Evolutionary conservation across 2,329 filamentous ascomycete genomes (phyloP).

Genomic region (Clonostachys rhizophaga): DNA sequence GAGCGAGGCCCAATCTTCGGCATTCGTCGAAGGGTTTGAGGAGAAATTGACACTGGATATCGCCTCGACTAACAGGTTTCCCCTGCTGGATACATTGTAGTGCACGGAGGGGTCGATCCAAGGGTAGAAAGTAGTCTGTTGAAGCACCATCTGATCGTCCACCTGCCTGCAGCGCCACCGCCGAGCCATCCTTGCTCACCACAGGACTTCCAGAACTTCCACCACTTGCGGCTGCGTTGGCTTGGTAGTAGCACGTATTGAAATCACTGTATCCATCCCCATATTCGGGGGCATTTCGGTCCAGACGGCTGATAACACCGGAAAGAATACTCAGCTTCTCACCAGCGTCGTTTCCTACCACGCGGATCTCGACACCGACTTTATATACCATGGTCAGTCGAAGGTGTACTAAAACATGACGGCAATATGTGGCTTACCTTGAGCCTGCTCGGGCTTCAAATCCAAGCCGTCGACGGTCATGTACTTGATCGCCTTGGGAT

Average conservation of each 20-base stretch:
- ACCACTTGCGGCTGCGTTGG: constrained; percentile 92
- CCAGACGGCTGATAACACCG: constrained; percentile 91
- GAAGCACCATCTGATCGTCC: constrained; percentile 91
- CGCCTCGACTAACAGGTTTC: constrained; percentile 76
- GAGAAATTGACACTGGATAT: constrained; percentile 97
- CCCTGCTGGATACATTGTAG: constrained; percentile 78
- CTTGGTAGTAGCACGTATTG: constrained; percentile 94
- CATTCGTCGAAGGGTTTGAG: constrained; percentile 98
- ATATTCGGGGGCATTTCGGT: constrained; percentile 96
- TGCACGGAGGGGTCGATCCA: constrained; percentile 85
- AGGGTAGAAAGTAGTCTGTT: constrained; percentile 93
- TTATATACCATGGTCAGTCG: not conserved
- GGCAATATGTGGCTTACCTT: constrained; percentile 33
- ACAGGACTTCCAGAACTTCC: constrained; percentile 98
- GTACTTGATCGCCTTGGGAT: constrained; percentile 94
- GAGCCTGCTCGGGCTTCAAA: constrained; percentile 80
- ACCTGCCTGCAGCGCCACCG: constrained; percentile 89
- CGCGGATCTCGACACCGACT: constrained; percentile 91
- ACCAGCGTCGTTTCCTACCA: constrained; percentile 97
- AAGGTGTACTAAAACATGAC: not conserved
- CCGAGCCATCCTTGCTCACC: constrained; percentile 89
- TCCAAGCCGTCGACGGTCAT: constrained; percentile 82
- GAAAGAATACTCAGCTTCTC: constrained; percentile 98
- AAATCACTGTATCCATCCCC: constrained; percentile 98
- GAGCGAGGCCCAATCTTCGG: constrained; percentile 76